A percentile compares a stretch with the other conserved stretches of the same genome.
Evolutionary conservation across 257 asterid species (phyloP).

Genomic region (Gentiana dahurica): DNA sequence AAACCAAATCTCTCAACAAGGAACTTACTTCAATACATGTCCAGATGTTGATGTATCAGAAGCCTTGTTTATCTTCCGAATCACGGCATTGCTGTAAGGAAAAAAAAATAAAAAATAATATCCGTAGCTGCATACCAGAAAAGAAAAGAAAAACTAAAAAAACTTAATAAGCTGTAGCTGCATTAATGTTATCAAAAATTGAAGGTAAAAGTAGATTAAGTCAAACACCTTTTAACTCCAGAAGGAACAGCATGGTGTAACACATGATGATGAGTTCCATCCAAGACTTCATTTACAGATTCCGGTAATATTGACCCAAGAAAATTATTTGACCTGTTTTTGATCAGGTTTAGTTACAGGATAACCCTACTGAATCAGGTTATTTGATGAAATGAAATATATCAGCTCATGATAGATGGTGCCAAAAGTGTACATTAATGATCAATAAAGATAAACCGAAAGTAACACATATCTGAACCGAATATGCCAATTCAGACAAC

Average conservation of each 20-base stretch:
- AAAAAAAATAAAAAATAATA: too few species aligned
- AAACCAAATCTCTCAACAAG: background rate
- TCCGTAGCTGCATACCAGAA: too few species aligned
- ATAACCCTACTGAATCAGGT: background rate
- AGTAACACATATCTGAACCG: too few species aligned
- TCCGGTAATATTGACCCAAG: conserved; percentile 78
- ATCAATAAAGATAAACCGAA: too few species aligned
- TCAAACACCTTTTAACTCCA: conserved; percentile 63
- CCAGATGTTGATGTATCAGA: conserved; percentile 41
- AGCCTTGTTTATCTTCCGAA: conserved; percentile 51
- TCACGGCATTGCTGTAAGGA: conserved; percentile 52
- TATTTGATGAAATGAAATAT: background rate
- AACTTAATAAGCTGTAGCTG: too few species aligned
- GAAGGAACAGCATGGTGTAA: conserved; percentile 72
- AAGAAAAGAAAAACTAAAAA: too few species aligned
- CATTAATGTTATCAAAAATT: too few species aligned
- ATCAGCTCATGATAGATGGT: background rate
- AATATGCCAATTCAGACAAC: too few species aligned
- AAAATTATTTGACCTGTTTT: conserved; percentile 53
- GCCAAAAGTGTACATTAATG: background rate
- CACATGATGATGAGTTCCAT: conserved; percentile 76
- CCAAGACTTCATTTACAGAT: conserved; percentile 60
- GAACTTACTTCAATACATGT: conserved; percentile 46
- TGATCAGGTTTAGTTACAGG: conserved; percentile 9
- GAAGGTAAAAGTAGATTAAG: background rate